Conservation (phyloP, 202 grass and related monocot genomes). For the Panicum hallii region DNA sequence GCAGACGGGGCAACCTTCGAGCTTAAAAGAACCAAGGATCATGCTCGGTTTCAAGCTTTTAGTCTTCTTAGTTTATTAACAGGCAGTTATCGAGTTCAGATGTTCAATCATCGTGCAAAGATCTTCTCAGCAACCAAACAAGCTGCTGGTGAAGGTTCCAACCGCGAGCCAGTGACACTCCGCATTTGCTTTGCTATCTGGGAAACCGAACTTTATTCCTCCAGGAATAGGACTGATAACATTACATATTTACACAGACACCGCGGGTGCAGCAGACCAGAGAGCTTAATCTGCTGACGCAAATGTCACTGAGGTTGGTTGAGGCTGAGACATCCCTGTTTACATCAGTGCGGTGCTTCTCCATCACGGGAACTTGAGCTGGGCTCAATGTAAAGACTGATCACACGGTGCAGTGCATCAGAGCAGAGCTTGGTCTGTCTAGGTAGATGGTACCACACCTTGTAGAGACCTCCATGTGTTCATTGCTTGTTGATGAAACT, state of each 20-base stretch:
- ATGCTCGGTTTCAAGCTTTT: not conserved
- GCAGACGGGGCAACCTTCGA: not conserved
- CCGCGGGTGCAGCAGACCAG: not conserved
- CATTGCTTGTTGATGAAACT: not conserved
- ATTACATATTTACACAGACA: not conserved
- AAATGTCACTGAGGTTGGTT: constrained; percentile 6
- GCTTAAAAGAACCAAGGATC: not conserved
- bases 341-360: not conserved
- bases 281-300: not conserved
- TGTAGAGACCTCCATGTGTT: not conserved
- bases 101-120: not conserved
- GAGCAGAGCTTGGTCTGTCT: not conserved
- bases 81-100: not conserved
- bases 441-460: not conserved
- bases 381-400: not conserved
- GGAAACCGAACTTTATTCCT: not conserved
- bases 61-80: not conserved
- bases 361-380: not conserved
- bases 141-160: not conserved
- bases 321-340: not conserved
- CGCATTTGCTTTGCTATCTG: not conserved
- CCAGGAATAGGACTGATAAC: not conserved
- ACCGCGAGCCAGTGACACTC: not conserved
- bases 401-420: no score
- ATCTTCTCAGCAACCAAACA: not conserved